phyloP scores from a whole-genome alignment of 306 rosid species.

The Glycine soja region DNA sequence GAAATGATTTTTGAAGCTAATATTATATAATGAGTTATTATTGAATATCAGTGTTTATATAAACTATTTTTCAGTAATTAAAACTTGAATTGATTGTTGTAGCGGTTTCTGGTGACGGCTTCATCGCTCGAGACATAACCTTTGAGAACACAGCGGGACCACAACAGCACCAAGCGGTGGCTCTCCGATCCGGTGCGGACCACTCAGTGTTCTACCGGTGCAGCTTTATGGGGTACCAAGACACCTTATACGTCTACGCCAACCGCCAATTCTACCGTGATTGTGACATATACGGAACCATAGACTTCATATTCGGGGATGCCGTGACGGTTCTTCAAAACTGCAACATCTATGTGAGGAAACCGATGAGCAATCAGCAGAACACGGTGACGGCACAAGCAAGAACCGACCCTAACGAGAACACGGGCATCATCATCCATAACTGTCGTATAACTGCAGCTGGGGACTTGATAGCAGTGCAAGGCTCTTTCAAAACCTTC shows the following conservation, averaged over 20 bases:
- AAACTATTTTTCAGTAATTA: too few species aligned
- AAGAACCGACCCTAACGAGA: constrained; percentile 75
- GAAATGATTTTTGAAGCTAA: too few species aligned
- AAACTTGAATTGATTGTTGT: constrained; percentile 1
- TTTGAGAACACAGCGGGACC: constrained; percentile 94
- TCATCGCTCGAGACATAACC: constrained; percentile 78
- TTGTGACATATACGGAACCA: constrained; percentile 75
- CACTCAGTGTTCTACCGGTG: constrained; percentile 74
- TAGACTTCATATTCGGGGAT: constrained; percentile 82
- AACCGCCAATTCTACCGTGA: constrained; percentile 89
- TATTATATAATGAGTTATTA: too few species aligned
- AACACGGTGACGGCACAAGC: constrained; percentile 75
- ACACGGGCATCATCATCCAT: constrained; percentile 74
- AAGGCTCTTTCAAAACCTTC: constrained; percentile 50
- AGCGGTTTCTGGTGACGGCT: constrained; percentile 73
- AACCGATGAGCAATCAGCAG: constrained; percentile 58
- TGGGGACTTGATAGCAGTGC: constrained; percentile 51
- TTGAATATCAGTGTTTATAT: too few species aligned
- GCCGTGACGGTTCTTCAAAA: constrained; percentile 64
- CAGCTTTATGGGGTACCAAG: constrained; percentile 82
- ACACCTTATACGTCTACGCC: constrained; percentile 72
- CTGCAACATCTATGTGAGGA: constrained; percentile 68
- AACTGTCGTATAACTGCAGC: constrained; percentile 54
- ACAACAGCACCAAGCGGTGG: constrained; percentile 75
- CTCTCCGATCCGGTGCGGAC: constrained; percentile 71